phyloP scores from a whole-genome alignment of 306 rosid genomes.

The Malus asiatica region DNA sequence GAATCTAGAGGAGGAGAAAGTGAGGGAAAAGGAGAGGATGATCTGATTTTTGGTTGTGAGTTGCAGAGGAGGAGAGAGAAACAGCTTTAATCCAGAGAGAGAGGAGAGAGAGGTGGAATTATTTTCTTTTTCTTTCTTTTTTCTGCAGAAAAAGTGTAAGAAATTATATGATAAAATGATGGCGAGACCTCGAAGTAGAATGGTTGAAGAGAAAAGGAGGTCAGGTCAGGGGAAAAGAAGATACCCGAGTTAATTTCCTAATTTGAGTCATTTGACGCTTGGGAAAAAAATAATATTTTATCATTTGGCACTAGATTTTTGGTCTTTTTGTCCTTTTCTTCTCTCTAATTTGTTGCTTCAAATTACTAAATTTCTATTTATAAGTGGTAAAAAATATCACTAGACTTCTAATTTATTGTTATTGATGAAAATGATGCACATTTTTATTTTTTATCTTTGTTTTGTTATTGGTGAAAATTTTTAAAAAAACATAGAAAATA shows the following conservation, averaged over 20 bases:
- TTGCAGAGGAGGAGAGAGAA: conserved; percentile 48
- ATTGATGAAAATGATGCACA: too few species aligned
- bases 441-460: too few species aligned
- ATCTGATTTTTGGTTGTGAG: conserved; percentile 49
- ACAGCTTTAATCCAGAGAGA: conserved; percentile 10
- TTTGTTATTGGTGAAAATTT: too few species aligned
- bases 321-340: neutral
- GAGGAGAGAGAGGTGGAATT: conserved; percentile 28
- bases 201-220: neutral
- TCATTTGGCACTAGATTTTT: conserved; percentile 28
- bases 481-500: too few species aligned
- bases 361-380: too few species aligned
- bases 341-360: neutral
- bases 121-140: neutral
- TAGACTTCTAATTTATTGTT: too few species aligned
- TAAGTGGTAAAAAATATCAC: too few species aligned
- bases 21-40: conserved; percentile 55
- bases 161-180: neutral
- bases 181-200: conserved; percentile 18
- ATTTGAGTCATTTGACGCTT: too few species aligned
- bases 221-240: neutral
- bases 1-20: conserved; percentile 38
- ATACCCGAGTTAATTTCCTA: neutral
- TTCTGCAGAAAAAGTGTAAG: neutral
- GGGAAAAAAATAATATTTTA: too few species aligned